Evolutionary conservation across 495 filamentous ascomycete genomes (phyloP).

Genomic region (Apodospora peruviana): DNA sequence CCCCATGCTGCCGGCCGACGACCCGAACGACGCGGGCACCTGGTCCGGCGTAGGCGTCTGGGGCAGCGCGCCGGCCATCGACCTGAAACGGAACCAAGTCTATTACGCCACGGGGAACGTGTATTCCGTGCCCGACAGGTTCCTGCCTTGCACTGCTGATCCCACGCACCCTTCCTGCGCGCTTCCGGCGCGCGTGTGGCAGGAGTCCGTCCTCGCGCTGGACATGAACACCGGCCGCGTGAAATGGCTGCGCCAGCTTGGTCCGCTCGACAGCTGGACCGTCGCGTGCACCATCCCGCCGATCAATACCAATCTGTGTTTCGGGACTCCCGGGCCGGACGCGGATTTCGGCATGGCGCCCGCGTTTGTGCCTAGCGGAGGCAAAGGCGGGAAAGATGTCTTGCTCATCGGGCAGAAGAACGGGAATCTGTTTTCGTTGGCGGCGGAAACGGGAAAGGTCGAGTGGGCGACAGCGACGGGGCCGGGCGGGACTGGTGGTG

Average conservation of each 20-base stretch:
- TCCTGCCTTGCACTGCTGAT: conserved; percentile 14
- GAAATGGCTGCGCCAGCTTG: conserved; percentile 27
- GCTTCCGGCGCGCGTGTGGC: conserved; percentile 19
- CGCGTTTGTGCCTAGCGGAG: conserved; percentile 21
- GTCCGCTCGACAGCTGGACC: conserved; percentile 25
- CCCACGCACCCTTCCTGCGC: conserved; percentile 1
- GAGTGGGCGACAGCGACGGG: conserved; percentile 26
- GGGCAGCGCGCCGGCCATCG: conserved; percentile 37
- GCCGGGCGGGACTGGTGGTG: conserved; percentile 22
- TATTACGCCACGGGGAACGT: conserved; percentile 35
- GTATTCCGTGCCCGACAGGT: conserved; percentile 20
- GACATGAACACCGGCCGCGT: conserved; percentile 21
- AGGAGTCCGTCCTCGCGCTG: conserved; percentile 29
- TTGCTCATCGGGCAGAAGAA: conserved; percentile 36
- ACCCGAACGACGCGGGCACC: conserved; percentile 2
- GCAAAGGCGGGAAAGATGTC: conserved; percentile 14
- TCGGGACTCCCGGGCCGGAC: conserved; percentile 28
- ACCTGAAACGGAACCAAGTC: conserved; percentile 23
- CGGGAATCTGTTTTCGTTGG: conserved; percentile 29
- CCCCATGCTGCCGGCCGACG: conserved; percentile 19
- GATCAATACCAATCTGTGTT: conserved; percentile 20
- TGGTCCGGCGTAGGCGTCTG: conserved; percentile 32
- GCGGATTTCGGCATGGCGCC: conserved; percentile 42
- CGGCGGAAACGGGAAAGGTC: conserved; percentile 22
- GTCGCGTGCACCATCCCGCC: conserved; percentile 22